Conservation (phyloP, 148 eudicot genomes). For the Rhododendron molle region DNA sequence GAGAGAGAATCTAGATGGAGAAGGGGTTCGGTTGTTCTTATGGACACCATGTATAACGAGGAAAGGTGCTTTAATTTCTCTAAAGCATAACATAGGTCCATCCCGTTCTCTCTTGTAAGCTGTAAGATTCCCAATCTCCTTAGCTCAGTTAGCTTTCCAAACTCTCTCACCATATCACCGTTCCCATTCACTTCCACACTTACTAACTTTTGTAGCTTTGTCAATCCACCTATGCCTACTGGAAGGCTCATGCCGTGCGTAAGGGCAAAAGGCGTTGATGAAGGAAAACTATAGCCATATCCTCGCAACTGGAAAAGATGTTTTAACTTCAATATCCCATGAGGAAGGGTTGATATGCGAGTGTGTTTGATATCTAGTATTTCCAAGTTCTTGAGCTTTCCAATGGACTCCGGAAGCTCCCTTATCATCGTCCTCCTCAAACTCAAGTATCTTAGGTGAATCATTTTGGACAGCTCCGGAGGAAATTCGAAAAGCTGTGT, state of each 20-base stretch:
- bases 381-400: constrained; percentile 12
- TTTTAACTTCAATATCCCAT: constrained; percentile 5
- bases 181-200: not conserved
- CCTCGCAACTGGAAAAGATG: constrained; percentile 4
- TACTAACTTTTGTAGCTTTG: constrained; percentile 4
- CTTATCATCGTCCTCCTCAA: not conserved
- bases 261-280: not conserved
- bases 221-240: constrained; percentile 6
- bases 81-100: constrained; percentile 5
- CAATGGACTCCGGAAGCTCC: constrained; percentile 11
- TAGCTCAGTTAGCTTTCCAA: constrained; percentile 7
- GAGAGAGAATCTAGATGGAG: constrained; percentile 5
- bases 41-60: not conserved
- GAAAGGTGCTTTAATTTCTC: constrained; percentile 14
- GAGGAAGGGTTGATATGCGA: not conserved
- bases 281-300: not conserved
- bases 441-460: constrained; percentile 5
- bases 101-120: constrained; percentile 2
- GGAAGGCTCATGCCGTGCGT: constrained; percentile 2
- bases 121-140: constrained; percentile 3
- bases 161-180: not conserved
- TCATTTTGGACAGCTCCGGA: not conserved
- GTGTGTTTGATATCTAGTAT: constrained; percentile 11
- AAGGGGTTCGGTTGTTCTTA: constrained; percentile 3
- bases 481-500: not conserved